A percentile compares a stretch with the other conserved stretches of the same genome.
Evolutionary conservation across 1,139 yeast species (phyloP).

Genomic region (Scheffersomyces segobiensis): DNA sequence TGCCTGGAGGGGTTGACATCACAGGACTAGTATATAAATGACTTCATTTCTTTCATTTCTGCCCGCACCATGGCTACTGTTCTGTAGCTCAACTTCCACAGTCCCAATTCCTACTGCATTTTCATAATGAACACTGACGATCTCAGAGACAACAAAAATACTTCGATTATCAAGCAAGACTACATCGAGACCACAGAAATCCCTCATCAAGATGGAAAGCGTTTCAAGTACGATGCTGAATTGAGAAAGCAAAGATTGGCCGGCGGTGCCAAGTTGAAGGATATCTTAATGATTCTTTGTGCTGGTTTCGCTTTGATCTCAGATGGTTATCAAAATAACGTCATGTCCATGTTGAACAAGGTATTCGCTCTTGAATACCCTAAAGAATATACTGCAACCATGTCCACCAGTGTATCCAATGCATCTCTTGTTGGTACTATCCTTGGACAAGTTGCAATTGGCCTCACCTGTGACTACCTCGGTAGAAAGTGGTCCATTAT

Average conservation of each 20-base stretch:
- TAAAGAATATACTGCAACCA: conserved; percentile 36
- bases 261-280: conserved; percentile 28
- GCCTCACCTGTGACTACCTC: conserved; percentile 55
- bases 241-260: conserved; percentile 31
- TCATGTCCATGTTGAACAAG: conserved; percentile 60
- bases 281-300: conserved; percentile 45
- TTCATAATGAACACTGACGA: not conserved
- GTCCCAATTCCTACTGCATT: not conserved
- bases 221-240: conserved; percentile 32
- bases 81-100: not conserved
- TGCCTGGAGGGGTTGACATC: not conserved
- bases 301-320: conserved; percentile 62
- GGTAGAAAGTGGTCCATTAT: conserved; percentile 63
- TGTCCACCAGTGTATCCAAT: conserved; percentile 60
- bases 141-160: not conserved
- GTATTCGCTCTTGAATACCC: conserved; percentile 50
- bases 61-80: not conserved
- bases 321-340: conserved; percentile 65
- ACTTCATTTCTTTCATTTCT: not conserved
- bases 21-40: not conserved
- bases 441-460: conserved; percentile 56
- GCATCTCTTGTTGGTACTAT: conserved; percentile 60
- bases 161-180: not conserved
- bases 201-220: not conserved
- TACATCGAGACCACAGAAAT: not conserved